Evolutionary conservation across 2,329 filamentous ascomycete genomes (phyloP).

Genomic region (Exophiala sp.): DNA sequence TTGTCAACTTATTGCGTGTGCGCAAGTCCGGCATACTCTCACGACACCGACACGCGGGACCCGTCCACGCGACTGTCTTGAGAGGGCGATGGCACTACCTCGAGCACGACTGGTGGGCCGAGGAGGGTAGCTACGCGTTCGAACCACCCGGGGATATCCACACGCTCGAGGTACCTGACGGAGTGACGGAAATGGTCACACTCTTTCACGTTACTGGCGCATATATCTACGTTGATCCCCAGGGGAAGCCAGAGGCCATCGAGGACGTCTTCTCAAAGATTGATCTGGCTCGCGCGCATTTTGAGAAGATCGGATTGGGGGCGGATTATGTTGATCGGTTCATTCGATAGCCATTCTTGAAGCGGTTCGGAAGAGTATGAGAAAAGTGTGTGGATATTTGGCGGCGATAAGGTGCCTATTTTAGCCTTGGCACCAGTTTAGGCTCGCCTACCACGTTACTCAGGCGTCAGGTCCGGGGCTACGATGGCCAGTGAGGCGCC

Average conservation of each 20-base stretch:
- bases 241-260: constrained; percentile 32
- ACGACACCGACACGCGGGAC: constrained; percentile 34
- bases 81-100: constrained; percentile 37
- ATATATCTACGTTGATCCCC: constrained; percentile 36
- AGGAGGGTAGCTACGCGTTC: constrained; percentile 35
- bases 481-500: no score
- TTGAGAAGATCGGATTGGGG: constrained; percentile 34
- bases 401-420: no score
- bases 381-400: background rate
- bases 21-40: constrained; percentile 34
- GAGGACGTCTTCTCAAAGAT: constrained; percentile 38
- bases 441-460: no score
- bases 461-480: no score
- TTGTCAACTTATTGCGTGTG: constrained; percentile 35
- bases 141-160: constrained; percentile 38
- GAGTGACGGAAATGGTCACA: constrained; percentile 35
- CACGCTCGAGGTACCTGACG: constrained; percentile 35
- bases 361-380: background rate
- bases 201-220: constrained; percentile 37
- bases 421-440: no score
- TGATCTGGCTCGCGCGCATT: constrained; percentile 32
- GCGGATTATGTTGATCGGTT: constrained; percentile 32
- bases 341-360: constrained; percentile 15
- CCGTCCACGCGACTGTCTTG: constrained; percentile 35
- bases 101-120: constrained; percentile 38